Base-by-base conservation (phyloP, 2,329 filamentous ascomycete species). In the Fusarium brachygibbosum region DNA sequence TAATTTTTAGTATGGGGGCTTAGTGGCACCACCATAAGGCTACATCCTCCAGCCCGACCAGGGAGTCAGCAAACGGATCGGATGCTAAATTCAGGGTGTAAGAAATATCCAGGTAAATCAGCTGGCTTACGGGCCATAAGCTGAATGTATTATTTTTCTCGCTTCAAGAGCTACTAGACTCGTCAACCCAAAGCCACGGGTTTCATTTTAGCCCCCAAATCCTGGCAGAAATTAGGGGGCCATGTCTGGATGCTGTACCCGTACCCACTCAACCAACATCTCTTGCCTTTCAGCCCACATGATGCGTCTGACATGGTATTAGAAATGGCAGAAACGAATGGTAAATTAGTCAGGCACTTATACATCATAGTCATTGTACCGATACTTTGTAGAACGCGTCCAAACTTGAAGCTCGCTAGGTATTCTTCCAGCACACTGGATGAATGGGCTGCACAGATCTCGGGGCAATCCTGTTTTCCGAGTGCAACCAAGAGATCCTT, bases 121-220 rank as follows among this genome's bases (percentile, higher is more conserved):
- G 8, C 7, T 11, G 8, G 7, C 3, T 31, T 13, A 9, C 17
- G 12, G 8, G 6, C 12, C 2, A 6, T 19, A 50, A 50, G 32
- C 48, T 50, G 48, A 28, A 23, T 28, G 17, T 3, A 3, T 28
- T 28, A 17, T 50, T 38, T 38, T 16, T 50, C 3, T 14, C 14
- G 14, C 13, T 17, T 9, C 12, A 7, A 1, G 11, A 16, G 17
- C 14, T 16, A 19, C 25, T 28, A 35, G n/a, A n/a, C n/a, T n/a
- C n/a, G 19, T 46, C 17, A 31, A 34, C 9, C 21, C n/a, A 23
- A 35, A 25, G 21, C 32, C n/a, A n/a, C 32, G 35, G 14, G 48
- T 38, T 62, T 48, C 57, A 63, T 32, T 57, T 40, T 62, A 54
- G 64, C 57, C 63, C 63, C 56, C 63, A 63, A 49, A 37, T 14